These are phyloP conservation scores for Penicillium paradoxum DNA, from an alignment of 495 filamentous ascomycete genomes.

Conservation along the genomic window DNA sequence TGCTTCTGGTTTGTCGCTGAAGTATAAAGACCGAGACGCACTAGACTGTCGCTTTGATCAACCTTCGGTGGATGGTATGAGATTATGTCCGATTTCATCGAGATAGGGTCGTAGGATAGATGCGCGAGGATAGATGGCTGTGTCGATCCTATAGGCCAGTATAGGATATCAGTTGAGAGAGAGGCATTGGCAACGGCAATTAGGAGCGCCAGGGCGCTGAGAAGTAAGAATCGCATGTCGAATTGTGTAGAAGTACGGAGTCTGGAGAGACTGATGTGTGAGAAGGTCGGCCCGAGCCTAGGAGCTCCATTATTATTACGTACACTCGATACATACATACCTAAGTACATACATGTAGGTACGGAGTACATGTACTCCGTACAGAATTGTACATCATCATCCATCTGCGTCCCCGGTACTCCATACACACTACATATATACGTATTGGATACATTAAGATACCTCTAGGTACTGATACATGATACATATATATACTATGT, in stretches of 20 bases:
- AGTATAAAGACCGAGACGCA: constrained; percentile 38
- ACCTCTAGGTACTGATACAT: no score
- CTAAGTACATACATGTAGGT: no score
- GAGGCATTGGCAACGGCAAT: constrained; percentile 17
- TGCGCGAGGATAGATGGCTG: constrained; percentile 39
- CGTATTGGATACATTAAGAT: no score
- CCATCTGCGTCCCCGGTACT: no score
- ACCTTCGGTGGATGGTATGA: constrained; percentile 32
- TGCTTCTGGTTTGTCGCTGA: constrained; percentile 27
- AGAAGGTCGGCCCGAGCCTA: neutral
- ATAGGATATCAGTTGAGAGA: constrained; percentile 34
- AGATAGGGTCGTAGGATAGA: constrained; percentile 34
- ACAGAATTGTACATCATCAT: no score
- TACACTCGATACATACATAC: no score
- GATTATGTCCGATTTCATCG: constrained; percentile 29
- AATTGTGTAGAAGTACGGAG: neutral
- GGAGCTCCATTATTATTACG: no score
- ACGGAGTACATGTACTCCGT: no score
- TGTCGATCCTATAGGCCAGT: constrained; percentile 34
- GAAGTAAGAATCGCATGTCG: constrained; percentile 27
- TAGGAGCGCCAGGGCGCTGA: constrained; percentile 15
- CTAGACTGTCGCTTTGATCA: constrained; percentile 15
- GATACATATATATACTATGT: no score
- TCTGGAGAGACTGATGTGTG: neutral
- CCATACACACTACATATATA: no score